Conservation (phyloP, 345 rosid genomes). For the Populus ilicifolia region DNA sequence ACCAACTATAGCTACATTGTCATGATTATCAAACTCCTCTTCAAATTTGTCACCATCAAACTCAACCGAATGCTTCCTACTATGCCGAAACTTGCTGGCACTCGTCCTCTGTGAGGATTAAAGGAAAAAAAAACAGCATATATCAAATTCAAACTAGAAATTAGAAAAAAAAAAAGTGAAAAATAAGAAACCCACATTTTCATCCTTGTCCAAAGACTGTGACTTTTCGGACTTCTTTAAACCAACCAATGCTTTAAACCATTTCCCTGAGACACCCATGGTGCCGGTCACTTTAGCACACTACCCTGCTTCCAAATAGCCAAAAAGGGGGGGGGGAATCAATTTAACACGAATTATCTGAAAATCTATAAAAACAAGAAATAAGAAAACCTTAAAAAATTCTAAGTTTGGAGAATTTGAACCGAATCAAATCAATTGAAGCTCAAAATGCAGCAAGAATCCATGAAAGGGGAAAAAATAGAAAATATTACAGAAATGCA, state of each 20-base stretch:
- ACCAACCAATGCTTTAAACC: constrained; percentile 91
- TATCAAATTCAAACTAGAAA: neutral
- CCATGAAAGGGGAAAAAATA: neutral
- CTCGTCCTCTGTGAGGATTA: constrained; percentile 39
- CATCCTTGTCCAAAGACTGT: constrained; percentile 56
- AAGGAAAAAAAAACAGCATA: constrained; percentile 2
- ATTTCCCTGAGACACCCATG: constrained; percentile 96
- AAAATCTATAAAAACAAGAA: neutral
- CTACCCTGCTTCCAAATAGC: constrained; percentile 28
- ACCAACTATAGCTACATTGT: constrained; percentile 16
- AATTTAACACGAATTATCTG: neutral
- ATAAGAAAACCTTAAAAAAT: neutral
- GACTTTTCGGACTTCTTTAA: constrained; percentile 73
- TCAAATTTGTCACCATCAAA: constrained; percentile 48
- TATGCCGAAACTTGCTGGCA: constrained; percentile 51
- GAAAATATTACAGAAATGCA: neutral
- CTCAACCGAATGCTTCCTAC: constrained; percentile 62
- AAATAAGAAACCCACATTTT: constrained; percentile 46
- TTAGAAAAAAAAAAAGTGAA: neutral
- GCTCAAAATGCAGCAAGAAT: neutral
- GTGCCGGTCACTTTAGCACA: constrained; percentile 14
- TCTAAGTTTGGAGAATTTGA: neutral
- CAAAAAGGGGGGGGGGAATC: constrained; percentile 8
- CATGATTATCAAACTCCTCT: constrained; percentile 46
- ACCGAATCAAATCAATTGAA: neutral